Base-by-base conservation (phyloP, 2,329 filamentous ascomycete species). In the Lasiodiplodia sp. region DNA sequence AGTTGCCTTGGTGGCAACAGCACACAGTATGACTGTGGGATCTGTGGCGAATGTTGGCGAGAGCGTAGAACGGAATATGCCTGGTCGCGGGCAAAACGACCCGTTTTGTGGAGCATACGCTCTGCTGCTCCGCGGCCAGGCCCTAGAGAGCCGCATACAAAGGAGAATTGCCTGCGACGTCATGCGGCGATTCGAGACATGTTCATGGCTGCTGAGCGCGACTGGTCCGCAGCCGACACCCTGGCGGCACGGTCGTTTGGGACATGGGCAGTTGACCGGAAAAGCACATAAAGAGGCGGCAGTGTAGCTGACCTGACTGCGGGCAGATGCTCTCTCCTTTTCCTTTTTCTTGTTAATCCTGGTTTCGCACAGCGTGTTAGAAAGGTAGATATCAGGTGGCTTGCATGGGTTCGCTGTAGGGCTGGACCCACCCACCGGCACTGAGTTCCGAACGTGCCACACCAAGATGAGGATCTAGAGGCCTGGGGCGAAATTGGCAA, bases 1-100 rank as follows among this genome's bases (percentile, higher is more conserved):
- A 78, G 79, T 31, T 76, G 77, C 25, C 69, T 84, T 5, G 77
- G 75, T 57, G 70, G 78, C 12, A 63, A 52, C 23, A 28, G 53
- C 18, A 55, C 60, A 2, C 49, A 34, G 16, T 58, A 55, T 52
- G 79, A 82, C 63, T 73, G 82, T 28, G 83, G 82, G 4, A 79
- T 85, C 12, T 85, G 83, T 70, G 74, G 73, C 0, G 80, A 82
- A 1, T 85, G 83, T 71, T 85, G 83, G 83, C 71, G 72, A 23
- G 69, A 78, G 18, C 72, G 77, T 57, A 77, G 82, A 40, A 65
- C 69, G 1, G 73, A 78, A 28, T 82, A 83, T 71, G 78, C 82
- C 67, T 85, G 83, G 83, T 75, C 76, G 18, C 72, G 78, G 18
- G 76, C 79, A 23, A 85, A 85, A 76, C 75, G 80, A 72, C 82